phyloP scores from a whole-genome alignment of 169 alveolate species.

The Babesia divergens region DNA sequence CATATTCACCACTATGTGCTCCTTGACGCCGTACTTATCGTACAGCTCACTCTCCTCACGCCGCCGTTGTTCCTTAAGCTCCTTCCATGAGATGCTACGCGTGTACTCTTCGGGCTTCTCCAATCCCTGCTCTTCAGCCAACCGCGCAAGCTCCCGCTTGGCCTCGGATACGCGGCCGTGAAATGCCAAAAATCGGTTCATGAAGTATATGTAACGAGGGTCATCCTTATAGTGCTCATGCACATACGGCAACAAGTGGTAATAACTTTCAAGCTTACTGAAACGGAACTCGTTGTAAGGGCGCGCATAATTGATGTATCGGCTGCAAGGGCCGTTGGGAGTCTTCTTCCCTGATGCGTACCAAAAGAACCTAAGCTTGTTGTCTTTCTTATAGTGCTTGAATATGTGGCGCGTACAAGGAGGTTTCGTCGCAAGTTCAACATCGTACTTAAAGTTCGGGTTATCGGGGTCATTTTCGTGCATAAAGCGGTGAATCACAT shows the following conservation, averaged over 20 bases:
- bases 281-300: conserved; percentile 56
- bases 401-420: conserved; percentile 53
- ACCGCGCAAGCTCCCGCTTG: conserved; percentile 15
- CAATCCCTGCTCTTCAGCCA: conserved; percentile 22
- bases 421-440: conserved; percentile 50
- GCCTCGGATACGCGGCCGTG: conserved; percentile 58
- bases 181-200: conserved; percentile 55
- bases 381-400: conserved; percentile 59
- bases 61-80: conserved; percentile 5
- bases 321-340: conserved; percentile 53
- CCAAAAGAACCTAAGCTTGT: conserved; percentile 56
- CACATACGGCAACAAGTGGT: conserved; percentile 55
- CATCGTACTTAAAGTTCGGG: conserved; percentile 54
- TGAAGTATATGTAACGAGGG: conserved; percentile 58
- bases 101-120: conserved; percentile 29
- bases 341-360: conserved; percentile 56
- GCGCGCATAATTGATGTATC: conserved; percentile 52
- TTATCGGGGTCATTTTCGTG: conserved; percentile 65
- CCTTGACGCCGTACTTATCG: conserved; percentile 25
- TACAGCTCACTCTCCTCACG: conserved; percentile 31
- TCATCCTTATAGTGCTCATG: conserved; percentile 62
- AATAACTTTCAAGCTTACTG: conserved; percentile 55
- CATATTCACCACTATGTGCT: conserved; percentile 22
- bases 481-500: conserved; percentile 57
- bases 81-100: conserved; percentile 35